Base-by-base conservation (phyloP, 164 flowering plant genomes). In the Macadamia tetraphylla region DNA sequence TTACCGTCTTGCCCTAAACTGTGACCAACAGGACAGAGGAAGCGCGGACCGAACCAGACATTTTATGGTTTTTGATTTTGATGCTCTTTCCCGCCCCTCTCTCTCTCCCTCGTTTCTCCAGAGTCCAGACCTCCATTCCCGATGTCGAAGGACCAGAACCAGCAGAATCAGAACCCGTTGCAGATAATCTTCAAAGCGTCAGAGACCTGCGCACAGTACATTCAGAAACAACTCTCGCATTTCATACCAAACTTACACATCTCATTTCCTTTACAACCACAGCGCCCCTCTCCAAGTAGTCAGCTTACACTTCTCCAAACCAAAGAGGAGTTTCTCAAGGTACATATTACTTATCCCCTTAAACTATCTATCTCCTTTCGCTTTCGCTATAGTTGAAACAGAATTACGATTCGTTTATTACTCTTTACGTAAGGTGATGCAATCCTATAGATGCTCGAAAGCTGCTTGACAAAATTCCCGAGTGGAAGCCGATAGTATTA, bases 161-260 rank as follows among this genome's bases (percentile, higher is more conserved):
- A 43, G 48, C 6, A 43, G 48, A 11, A 46, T 46, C 51, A 46
- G 13, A 46, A 67, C 65, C 86, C 90, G 40, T 61, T 84, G 53
- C 82, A 80, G 60, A 31, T 70, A 13, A 64, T 86, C 51, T 73
- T 82, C 48, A 76, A 75, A 65, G 75, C 83, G 2, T 67, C 72
- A n/a, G 83, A 79, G 14, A 83, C 66, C 48, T 55, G 88, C 58
- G 75, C 83, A 1, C 75, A 71, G 31, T 84, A 82, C 75, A 67
- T 91, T 10, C 94, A 87, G 75, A 77, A 81, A 72, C 83, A 75
- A 73, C 67, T 91, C 56, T 75, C 84, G 6, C 78, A 73, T n/a
- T 75, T 87, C 67, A 31, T 71, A 3, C 67, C 53, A 29, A 71
- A 58, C 35, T 30, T 63, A 40, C 67, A 52, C 53, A 42, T 14